Conservation (phyloP, 106 monocot species). For the Agapanthus africanus region DNA sequence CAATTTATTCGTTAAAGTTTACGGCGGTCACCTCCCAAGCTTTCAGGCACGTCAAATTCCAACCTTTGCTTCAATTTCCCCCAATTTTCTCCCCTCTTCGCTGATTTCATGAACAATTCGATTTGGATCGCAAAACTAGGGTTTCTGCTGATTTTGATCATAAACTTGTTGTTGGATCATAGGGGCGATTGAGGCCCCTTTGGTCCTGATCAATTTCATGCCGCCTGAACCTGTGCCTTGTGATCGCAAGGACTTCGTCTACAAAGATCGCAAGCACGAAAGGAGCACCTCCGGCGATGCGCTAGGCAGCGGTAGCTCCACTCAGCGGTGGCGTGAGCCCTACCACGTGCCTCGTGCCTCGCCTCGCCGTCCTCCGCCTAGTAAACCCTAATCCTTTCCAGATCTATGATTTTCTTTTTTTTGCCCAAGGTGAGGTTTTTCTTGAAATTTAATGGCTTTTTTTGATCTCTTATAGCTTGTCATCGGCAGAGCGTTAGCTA, state of each 20-base stretch:
- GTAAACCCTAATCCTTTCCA: constrained; percentile 16
- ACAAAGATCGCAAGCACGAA: constrained; percentile 68
- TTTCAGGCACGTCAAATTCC: not conserved
- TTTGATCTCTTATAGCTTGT: constrained; percentile 48
- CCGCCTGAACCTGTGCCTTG: constrained; percentile 75
- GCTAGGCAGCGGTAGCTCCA: constrained; percentile 20
- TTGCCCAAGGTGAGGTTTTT: not conserved
- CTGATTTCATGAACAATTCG: constrained; percentile 1
- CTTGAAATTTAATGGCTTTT: not conserved
- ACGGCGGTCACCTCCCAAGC: not conserved
- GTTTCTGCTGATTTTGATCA: no score
- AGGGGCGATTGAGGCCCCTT: constrained; percentile 48
- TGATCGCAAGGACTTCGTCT: constrained; percentile 62
- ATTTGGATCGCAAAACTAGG: no score
- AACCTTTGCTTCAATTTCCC: not conserved
- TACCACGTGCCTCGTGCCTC: constrained; percentile 49
- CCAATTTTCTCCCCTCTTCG: not conserved
- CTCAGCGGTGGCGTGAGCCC: constrained; percentile 51
- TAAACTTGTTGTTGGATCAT: no score
- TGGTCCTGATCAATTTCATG: constrained; percentile 43
- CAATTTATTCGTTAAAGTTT: constrained; percentile 2
- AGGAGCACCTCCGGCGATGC: constrained; percentile 20
- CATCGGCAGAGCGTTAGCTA: constrained; percentile 43
- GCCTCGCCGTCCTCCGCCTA: constrained; percentile 47
- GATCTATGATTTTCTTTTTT: no score